Evolutionary conservation across 345 rosid genomes (phyloP).

Genomic region (Citrus hindsii): DNA sequence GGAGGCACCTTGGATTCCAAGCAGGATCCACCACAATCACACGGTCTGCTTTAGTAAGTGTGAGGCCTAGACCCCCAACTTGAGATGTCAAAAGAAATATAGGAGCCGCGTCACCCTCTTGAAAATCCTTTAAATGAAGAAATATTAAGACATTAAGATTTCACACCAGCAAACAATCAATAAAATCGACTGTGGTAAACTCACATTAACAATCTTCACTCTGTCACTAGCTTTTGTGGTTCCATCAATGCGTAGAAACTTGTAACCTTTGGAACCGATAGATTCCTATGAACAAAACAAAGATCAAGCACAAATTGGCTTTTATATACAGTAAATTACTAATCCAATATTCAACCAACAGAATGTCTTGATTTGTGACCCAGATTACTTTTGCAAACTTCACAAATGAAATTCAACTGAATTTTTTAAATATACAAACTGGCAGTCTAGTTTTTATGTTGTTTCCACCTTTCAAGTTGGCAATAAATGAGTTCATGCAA

Average conservation of each 20-base stretch:
- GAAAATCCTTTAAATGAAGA: slow-evolving; percentile 63
- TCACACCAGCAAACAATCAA: neutral
- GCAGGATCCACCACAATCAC: slow-evolving; percentile 99
- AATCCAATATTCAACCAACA: neutral
- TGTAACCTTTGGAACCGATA: slow-evolving; percentile 53
- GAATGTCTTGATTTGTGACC: neutral
- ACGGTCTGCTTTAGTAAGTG: slow-evolving; percentile 95
- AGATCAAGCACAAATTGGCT: slow-evolving; percentile 5
- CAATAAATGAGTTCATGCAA: neutral
- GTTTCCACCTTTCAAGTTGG: neutral
- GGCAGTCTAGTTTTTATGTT: neutral
- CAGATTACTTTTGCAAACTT: neutral
- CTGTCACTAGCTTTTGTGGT: slow-evolving; percentile 87
- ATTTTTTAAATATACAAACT: neutral
- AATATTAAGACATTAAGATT: slow-evolving; percentile 12
- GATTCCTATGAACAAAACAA: slow-evolving; percentile 54
- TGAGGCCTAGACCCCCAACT: slow-evolving; percentile 99
- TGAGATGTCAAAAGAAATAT: slow-evolving; percentile 93
- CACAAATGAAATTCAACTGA: neutral
- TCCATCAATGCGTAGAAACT: slow-evolving; percentile 88
- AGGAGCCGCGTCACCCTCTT: slow-evolving; percentile 73
- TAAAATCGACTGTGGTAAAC: slow-evolving; percentile 13
- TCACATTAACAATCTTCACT: slow-evolving; percentile 75
- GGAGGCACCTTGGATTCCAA: slow-evolving; percentile 87
- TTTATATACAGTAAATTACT: neutral